A percentile compares a stretch with the other conserved stretches of the same genome.
Evolutionary conservation across 306 rosid genomes (phyloP).

Genomic region (Cucumis cinereus): DNA sequence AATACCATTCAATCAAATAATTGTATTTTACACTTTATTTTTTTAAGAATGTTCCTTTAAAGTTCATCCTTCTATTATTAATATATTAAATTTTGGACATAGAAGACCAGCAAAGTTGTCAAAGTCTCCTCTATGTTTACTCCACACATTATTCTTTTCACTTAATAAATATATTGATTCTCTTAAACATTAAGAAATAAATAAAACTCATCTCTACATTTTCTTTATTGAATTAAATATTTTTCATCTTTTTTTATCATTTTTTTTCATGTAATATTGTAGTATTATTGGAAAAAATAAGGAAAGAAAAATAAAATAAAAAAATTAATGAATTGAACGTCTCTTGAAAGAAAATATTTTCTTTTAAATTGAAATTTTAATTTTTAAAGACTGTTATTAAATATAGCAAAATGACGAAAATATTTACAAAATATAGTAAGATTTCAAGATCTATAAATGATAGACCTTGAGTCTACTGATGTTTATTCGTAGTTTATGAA

Average conservation of each 20-base stretch:
- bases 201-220: neutral
- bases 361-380: too few relatives aligned
- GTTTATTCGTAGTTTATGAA: too few relatives aligned
- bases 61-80: neutral
- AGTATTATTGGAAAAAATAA: neutral
- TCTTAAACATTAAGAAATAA: neutral
- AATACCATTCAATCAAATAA: neutral
- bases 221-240: too few relatives aligned
- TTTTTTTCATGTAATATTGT: neutral
- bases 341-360: too few relatives aligned
- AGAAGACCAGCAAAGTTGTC: neutral
- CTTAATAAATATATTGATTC: neutral
- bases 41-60: neutral
- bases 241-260: neutral
- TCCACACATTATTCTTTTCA: neutral
- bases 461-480: too few relatives aligned
- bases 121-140: neutral
- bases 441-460: too few relatives aligned
- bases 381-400: too few relatives aligned
- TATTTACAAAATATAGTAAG: too few relatives aligned
- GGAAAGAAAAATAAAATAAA: too few relatives aligned
- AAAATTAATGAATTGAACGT: too few relatives aligned
- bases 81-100: neutral
- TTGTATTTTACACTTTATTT: neutral
- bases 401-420: too few relatives aligned